These are phyloP conservation scores for Penicillium sp. DNA, from an alignment of 2,329 filamentous ascomycete genomes.

Conservation along the genomic window DNA sequence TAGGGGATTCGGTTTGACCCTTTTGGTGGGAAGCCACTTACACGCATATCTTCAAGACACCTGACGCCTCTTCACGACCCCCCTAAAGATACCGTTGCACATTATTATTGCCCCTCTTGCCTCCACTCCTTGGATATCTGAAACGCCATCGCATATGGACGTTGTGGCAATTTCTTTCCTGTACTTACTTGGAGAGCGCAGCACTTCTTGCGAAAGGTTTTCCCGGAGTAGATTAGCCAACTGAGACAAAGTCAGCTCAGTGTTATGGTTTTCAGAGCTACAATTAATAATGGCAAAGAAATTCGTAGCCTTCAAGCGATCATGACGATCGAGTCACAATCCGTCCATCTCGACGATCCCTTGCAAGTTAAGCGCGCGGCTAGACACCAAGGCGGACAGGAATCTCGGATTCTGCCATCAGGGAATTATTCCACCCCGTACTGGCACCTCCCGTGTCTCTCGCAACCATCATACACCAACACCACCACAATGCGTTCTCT, in stretches of 20 bases:
- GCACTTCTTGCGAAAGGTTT: background rate
- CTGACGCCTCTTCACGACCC: background rate
- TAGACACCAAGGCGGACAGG: constrained; percentile 22
- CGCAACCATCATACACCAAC: constrained; percentile 24
- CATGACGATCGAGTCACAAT: background rate
- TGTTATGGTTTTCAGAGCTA: background rate
- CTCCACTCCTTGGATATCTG: background rate
- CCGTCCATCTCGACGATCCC: too few species aligned
- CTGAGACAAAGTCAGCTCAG: background rate
- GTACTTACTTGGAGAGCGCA: background rate
- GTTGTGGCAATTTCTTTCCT: background rate
- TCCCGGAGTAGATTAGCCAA: background rate
- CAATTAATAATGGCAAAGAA: background rate
- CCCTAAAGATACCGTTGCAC: constrained; percentile 13
- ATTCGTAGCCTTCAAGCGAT: background rate
- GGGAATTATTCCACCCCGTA: constrained; percentile 26
- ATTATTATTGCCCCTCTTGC: constrained; percentile 1
- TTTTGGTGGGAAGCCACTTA: constrained; percentile 13
- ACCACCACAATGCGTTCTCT: constrained; percentile 37
- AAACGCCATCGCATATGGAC: background rate
- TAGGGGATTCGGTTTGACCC: background rate
- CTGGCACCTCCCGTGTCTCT: constrained; percentile 18
- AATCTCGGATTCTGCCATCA: constrained; percentile 32
- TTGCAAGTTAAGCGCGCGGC: constrained; percentile 26
- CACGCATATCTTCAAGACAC: constrained; percentile 8